These are phyloP conservation scores for Aspergillus amoenus DNA, from an alignment of 2,329 filamentous ascomycete genomes.

Conservation along the genomic window DNA sequence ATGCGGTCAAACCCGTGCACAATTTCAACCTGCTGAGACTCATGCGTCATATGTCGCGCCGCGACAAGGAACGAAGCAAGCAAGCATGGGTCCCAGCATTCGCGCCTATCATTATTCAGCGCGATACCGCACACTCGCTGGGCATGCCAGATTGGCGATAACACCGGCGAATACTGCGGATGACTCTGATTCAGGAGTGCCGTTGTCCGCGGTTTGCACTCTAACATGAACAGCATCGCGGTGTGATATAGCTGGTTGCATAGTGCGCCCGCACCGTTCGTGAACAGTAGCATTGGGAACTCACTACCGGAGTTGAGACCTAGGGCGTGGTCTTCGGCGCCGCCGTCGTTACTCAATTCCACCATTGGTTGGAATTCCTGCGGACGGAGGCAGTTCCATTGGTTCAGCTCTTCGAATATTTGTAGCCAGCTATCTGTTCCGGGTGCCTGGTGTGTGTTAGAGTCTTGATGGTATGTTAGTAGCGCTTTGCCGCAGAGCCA, in stretches of 20 bases:
- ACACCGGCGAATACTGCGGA: slow-evolving; percentile 25
- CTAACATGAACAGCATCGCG: slow-evolving; percentile 54
- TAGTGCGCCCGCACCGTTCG: slow-evolving; percentile 44
- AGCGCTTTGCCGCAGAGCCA: slow-evolving; percentile 28
- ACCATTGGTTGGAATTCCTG: slow-evolving; percentile 31
- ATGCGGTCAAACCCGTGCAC: slow-evolving; percentile 42
- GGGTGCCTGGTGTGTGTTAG: slow-evolving; percentile 1
- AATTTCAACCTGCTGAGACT: slow-evolving; percentile 48
- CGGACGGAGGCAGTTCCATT: slow-evolving; percentile 29
- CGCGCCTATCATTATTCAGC: slow-evolving; percentile 46
- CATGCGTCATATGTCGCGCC: slow-evolving; percentile 50
- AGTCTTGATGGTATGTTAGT: slow-evolving; percentile 18
- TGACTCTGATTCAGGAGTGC: slow-evolving; percentile 26
- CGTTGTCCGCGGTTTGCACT: slow-evolving; percentile 50
- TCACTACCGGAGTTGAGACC: slow-evolving; percentile 17
- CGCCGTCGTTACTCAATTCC: slow-evolving; percentile 34
- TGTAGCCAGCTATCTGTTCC: slow-evolving; percentile 23
- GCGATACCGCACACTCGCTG: slow-evolving; percentile 52
- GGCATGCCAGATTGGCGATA: slow-evolving; percentile 51
- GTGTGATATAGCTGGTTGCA: slow-evolving; percentile 59
- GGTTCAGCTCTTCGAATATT: slow-evolving; percentile 24
- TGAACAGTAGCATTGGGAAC: slow-evolving; percentile 46
- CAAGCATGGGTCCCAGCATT: slow-evolving; percentile 52
- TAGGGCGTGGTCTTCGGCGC: neutral
- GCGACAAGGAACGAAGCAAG: slow-evolving; percentile 48